phyloP scores from a whole-genome alignment of 495 filamentous ascomycete genomes.

The Neurospora terricola region DNA sequence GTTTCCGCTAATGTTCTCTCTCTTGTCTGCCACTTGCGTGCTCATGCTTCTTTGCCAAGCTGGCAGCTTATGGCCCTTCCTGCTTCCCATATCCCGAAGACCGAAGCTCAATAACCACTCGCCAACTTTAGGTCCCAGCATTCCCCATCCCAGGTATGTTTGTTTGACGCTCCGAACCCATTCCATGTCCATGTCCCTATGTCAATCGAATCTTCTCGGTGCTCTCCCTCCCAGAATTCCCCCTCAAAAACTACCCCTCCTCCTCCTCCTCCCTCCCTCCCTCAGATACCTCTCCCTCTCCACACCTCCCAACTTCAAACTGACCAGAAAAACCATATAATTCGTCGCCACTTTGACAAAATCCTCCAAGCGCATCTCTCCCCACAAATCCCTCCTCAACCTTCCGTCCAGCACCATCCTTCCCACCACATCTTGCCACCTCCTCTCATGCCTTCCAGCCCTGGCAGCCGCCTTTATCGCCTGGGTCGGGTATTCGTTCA shows the following conservation, averaged over 20 bases:
- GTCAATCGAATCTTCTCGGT: no score
- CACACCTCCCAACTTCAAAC: neutral
- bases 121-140: neutral
- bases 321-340: neutral
- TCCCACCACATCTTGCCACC: neutral
- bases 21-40: no score
- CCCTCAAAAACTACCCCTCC: neutral
- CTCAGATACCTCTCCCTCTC: neutral
- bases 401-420: neutral
- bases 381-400: neutral
- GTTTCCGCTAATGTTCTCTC: neutral
- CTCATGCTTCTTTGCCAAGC: no score
- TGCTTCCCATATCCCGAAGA: neutral
- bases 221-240: neutral
- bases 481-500: neutral
- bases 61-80: no score
- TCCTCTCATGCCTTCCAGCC: neutral
- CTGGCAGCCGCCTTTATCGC: neutral
- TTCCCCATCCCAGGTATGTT: no score
- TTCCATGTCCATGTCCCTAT: no score
- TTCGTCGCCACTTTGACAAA: neutral
- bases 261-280: neutral
- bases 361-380: neutral
- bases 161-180: no score
- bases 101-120: neutral